A percentile compares a stretch with the other conserved stretches of the same genome.
Conservation (phyloP, 1,284 basidiomycete species). For the Gymnopus androsaceus region DNA sequence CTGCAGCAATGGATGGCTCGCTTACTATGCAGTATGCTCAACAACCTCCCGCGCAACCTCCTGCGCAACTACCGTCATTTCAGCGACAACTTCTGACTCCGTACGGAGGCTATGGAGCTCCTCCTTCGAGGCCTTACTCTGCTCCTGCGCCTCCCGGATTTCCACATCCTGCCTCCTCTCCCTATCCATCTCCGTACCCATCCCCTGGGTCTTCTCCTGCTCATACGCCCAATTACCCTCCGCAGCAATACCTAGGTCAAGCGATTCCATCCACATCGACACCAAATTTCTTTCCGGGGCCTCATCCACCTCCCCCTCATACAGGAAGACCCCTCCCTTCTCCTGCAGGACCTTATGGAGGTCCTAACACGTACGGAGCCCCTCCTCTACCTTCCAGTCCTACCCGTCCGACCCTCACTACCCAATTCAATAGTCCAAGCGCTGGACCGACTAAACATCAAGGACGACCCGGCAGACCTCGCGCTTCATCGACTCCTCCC, state of each 20-base stretch:
- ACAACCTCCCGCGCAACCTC: slow-evolving; percentile 60
- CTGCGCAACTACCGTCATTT: slow-evolving; percentile 35
- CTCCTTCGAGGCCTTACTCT: slow-evolving; percentile 27
- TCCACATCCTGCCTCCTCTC: slow-evolving; percentile 8
- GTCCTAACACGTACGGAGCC: neutral
- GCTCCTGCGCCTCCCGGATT: slow-evolving; percentile 16
- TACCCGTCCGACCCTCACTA: neutral
- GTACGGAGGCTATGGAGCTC: slow-evolving; percentile 22
- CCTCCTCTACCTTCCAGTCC: slow-evolving; percentile 1
- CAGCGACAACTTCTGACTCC: slow-evolving; percentile 14
- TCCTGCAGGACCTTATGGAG: neutral
- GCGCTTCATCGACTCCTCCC: slow-evolving; percentile 26
- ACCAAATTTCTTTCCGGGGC: slow-evolving; percentile 6
- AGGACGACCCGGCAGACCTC: slow-evolving; percentile 10
- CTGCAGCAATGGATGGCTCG: slow-evolving; percentile 35
- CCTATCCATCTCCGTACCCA: slow-evolving; percentile 18
- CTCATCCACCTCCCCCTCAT: slow-evolving; percentile 6
- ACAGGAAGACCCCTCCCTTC: slow-evolving; percentile 4
- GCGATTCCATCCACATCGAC: slow-evolving; percentile 3
- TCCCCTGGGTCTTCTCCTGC: slow-evolving; percentile 19
- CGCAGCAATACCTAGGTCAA: neutral
- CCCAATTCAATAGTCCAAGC: slow-evolving; percentile 6
- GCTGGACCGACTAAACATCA: slow-evolving; percentile 1
- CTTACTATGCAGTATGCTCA: slow-evolving; percentile 66
- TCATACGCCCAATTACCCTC: slow-evolving; percentile 12